Evolutionary conservation across 1,284 basidiomycete species (phyloP).

Genomic region (Melanopsichium pennsylvanicum): DNA sequence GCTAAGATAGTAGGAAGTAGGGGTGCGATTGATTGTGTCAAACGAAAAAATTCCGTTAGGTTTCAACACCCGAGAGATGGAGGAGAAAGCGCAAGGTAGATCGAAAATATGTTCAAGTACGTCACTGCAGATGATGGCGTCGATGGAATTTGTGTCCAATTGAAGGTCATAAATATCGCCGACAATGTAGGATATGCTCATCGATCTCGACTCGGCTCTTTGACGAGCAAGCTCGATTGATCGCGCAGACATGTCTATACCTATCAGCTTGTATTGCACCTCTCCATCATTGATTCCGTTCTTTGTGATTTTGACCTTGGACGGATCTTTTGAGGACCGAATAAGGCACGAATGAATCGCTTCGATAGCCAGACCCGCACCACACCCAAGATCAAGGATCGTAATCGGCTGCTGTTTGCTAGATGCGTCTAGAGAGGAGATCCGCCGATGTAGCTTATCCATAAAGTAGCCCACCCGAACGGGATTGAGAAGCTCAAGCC

Average conservation of each 20-base stretch:
- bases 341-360: conserved; percentile 13
- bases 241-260: conserved; percentile 18
- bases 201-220: neutral
- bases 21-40: conserved; percentile 52
- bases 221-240: conserved; percentile 22
- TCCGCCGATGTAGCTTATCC: conserved; percentile 21
- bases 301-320: neutral
- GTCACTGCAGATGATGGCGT: conserved; percentile 45
- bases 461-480: conserved; percentile 42
- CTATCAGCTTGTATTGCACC: conserved; percentile 15
- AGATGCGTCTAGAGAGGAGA: neutral
- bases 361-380: conserved; percentile 42
- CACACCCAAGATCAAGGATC: conserved; percentile 44
- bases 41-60: conserved; percentile 90
- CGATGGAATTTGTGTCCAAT: conserved; percentile 6
- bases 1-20: conserved; percentile 42
- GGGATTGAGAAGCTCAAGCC: conserved; percentile 32
- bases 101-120: conserved; percentile 49
- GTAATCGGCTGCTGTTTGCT: neutral
- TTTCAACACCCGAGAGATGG: conserved; percentile 81
- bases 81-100: conserved; percentile 20
- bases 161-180: conserved; percentile 31
- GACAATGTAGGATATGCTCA: conserved; percentile 18
- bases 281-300: neutral
- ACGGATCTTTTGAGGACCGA: neutral